These are phyloP conservation scores for Candida wancherniae DNA, from an alignment of 805 yeast species.

Conservation along the genomic window DNA sequence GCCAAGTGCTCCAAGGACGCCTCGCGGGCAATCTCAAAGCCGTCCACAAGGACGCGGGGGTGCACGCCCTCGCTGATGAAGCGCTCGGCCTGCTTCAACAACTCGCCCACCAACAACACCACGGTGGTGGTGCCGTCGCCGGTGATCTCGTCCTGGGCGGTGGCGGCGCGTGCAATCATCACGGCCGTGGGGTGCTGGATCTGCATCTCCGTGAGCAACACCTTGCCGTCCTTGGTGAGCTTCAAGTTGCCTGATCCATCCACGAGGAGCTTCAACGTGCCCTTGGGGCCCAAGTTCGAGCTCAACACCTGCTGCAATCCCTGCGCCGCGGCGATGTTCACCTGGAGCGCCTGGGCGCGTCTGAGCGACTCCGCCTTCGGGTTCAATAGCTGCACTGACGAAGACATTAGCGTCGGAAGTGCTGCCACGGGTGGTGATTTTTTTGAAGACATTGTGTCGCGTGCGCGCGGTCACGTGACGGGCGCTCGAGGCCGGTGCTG, in stretches of 20 bases:
- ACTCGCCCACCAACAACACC: slow-evolving; percentile 88
- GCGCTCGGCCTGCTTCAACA: slow-evolving; percentile 90
- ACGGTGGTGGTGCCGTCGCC: slow-evolving; percentile 99
- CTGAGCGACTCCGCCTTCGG: slow-evolving; percentile 98
- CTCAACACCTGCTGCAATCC: slow-evolving; percentile 91
- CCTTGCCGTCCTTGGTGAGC: slow-evolving; percentile 96
- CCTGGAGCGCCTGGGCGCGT: slow-evolving; percentile 92
- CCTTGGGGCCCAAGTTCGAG: slow-evolving; percentile 93
- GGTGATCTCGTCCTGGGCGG: slow-evolving; percentile 98
- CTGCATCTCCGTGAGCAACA: slow-evolving; percentile 91
- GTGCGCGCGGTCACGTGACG: slow-evolving; percentile 5
- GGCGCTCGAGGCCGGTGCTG: no score
- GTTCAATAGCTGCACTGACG: slow-evolving; percentile 80
- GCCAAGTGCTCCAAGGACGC: slow-evolving; percentile 69
- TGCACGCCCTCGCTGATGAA: slow-evolving; percentile 91
- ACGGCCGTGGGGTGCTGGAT: slow-evolving; percentile 56
- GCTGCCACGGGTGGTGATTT: slow-evolving; percentile 2
- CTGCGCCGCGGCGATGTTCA: slow-evolving; percentile 93
- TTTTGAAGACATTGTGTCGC: not conserved
- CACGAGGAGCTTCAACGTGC: slow-evolving; percentile 92
- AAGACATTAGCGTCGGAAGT: slow-evolving; percentile 33
- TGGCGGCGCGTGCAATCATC: slow-evolving; percentile 84
- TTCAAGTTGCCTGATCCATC: slow-evolving; percentile 96
- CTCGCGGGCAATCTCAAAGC: slow-evolving; percentile 85
- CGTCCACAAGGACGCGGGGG: slow-evolving; percentile 91